Evolutionary conservation across 2,329 filamentous ascomycete genomes (phyloP).

Genomic region (Xylariaceae sp.): DNA sequence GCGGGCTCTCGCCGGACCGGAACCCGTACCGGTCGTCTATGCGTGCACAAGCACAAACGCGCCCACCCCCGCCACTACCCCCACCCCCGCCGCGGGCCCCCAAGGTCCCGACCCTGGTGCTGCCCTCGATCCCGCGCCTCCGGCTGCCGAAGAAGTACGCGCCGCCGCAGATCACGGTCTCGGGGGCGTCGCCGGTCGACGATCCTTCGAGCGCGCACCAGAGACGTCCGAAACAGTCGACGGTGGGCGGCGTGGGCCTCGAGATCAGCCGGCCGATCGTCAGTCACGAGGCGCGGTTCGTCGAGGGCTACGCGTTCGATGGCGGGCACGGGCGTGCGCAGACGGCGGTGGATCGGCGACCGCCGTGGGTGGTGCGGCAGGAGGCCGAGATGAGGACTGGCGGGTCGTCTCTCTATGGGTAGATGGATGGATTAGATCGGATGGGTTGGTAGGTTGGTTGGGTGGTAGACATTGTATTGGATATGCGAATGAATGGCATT

Average conservation of each 20-base stretch:
- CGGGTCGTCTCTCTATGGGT: slow-evolving; percentile 42
- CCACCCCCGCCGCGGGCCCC: slow-evolving; percentile 28
- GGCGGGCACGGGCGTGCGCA: neutral
- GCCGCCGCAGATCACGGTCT: slow-evolving; percentile 41
- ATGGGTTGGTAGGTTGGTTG: slow-evolving; percentile 6
- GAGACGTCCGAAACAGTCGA: too few species aligned
- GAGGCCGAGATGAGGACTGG: slow-evolving; percentile 42
- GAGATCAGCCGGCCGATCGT: slow-evolving; percentile 37
- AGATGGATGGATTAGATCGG: neutral
- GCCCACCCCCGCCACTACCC: slow-evolving; percentile 19
- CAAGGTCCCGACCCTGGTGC: slow-evolving; percentile 40
- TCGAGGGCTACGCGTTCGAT: slow-evolving; percentile 25
- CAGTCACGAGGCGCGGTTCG: slow-evolving; percentile 30
- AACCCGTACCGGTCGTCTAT: neutral
- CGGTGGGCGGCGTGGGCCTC: slow-evolving; percentile 27
- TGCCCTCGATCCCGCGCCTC: slow-evolving; percentile 44
- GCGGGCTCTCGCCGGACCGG: slow-evolving; percentile 13
- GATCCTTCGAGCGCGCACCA: neutral
- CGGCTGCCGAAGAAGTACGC: slow-evolving; percentile 46
- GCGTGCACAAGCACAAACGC: slow-evolving; percentile 4
- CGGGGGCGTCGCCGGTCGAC: slow-evolving; percentile 35
- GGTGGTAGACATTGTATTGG: neutral
- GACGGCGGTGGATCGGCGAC: slow-evolving; percentile 11
- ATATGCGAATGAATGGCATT: neutral
- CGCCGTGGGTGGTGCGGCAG: slow-evolving; percentile 2